Evolutionary conservation across 352 stramenopile genomes (phyloP).

Genomic region (Discostella stelligera): DNA sequence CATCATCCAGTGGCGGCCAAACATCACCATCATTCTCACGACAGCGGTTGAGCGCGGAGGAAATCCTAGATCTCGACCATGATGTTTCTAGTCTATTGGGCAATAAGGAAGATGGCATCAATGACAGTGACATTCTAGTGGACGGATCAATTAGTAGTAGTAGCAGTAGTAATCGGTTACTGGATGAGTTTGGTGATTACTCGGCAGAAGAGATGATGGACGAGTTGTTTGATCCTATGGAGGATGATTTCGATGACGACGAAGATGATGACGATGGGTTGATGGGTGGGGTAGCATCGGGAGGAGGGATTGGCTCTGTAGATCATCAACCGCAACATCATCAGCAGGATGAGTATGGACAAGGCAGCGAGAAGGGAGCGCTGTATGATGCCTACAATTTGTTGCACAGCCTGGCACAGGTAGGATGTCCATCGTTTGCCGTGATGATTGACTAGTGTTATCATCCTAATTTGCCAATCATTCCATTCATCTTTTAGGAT

Average conservation of each 20-base stretch:
- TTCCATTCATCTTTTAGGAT: conserved; percentile 54
- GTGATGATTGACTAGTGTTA: neutral
- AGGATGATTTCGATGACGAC: conserved; percentile 8
- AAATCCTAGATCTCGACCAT: conserved; percentile 1
- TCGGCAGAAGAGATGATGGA: conserved; percentile 5
- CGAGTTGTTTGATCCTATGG: neutral
- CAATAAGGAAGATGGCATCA: neutral
- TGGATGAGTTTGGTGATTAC: conserved; percentile 18
- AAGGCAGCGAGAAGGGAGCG: conserved; percentile 58
- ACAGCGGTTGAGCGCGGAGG: neutral
- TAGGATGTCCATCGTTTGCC: conserved; percentile 30
- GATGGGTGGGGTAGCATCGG: conserved; percentile 4
- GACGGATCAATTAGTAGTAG: conserved; percentile 14
- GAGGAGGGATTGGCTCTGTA: conserved; percentile 2
- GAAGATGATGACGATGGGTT: conserved; percentile 18
- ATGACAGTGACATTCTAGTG: neutral
- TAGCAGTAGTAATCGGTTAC: neutral
- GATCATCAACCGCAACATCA: conserved; percentile 4
- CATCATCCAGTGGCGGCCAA: neutral
- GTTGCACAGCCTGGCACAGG: conserved; percentile 83
- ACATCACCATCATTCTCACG: conserved; percentile 7
- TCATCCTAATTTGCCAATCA: conserved; percentile 11
- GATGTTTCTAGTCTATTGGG: neutral
- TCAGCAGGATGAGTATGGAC: conserved; percentile 34
- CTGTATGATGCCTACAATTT: conserved; percentile 87